phyloP scores from a whole-genome alignment of 495 filamentous ascomycete species.

The Xylaria bambusicola region DNA sequence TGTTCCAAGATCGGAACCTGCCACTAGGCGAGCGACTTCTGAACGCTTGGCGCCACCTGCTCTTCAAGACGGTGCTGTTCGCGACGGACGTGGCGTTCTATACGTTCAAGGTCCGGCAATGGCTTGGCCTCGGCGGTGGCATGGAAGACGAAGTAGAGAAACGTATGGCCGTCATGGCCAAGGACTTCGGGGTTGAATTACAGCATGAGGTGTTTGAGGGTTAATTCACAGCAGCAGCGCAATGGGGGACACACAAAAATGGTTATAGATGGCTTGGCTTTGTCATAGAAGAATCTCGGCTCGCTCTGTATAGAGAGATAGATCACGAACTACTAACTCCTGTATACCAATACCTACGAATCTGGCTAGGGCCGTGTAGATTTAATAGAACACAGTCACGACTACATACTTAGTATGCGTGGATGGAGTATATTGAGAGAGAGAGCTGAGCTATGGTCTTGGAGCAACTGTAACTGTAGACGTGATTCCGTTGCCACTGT shows the following conservation, averaged over 20 bases:
- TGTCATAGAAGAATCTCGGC: conserved; percentile 18
- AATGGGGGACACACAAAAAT: neutral
- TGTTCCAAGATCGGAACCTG: conserved; percentile 62
- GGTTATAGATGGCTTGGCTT: neutral
- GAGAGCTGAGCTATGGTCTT: too few species aligned
- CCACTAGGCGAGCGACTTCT: conserved; percentile 47
- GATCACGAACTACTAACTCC: too few species aligned
- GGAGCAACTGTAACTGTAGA: too few species aligned
- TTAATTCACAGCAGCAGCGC: conserved; percentile 40
- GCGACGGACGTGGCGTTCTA: conserved; percentile 82
- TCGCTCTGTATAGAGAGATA: conserved; percentile 10
- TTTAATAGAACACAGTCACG: neutral
- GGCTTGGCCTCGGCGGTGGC: conserved; percentile 70
- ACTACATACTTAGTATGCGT: neutral
- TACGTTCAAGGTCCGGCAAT: conserved; percentile 73
- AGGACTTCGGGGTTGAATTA: conserved; percentile 87
- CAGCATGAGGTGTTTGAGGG: conserved; percentile 87
- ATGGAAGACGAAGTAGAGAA: conserved; percentile 95
- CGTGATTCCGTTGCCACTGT: too few species aligned
- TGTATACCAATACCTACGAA: conserved; percentile 1
- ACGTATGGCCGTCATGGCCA: conserved; percentile 82
- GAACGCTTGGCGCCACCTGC: conserved; percentile 65
- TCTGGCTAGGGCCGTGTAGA: conserved; percentile 3
- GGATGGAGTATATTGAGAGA: too few species aligned
- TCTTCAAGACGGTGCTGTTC: conserved; percentile 79